phyloP scores from a whole-genome alignment of 2,329 filamentous ascomycete genomes.

The Cordyceps tenuipes region DNA sequence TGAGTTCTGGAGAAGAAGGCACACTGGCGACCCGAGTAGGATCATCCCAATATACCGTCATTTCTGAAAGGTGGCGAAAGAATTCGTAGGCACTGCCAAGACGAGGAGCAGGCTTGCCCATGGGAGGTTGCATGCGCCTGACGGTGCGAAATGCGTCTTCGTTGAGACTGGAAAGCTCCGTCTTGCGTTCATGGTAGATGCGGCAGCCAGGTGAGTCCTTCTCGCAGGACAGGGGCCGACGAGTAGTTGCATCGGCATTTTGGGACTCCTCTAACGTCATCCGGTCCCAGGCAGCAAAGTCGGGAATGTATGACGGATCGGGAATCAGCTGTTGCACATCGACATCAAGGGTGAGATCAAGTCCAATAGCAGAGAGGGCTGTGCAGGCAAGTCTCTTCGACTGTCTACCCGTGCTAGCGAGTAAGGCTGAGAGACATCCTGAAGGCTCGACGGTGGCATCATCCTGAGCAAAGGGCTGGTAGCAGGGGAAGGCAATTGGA shows the following conservation, averaged over 20 bases:
- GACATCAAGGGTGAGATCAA: conserved; percentile 45
- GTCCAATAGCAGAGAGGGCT: conserved; percentile 50
- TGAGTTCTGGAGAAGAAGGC: conserved; percentile 25
- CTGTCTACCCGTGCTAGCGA: conserved; percentile 47
- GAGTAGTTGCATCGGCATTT: conserved; percentile 39
- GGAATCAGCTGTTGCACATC: conserved; percentile 44
- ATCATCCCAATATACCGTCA: conserved; percentile 55
- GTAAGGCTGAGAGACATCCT: conserved; percentile 37
- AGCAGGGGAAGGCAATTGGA: conserved; percentile 42
- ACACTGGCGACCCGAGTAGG: conserved; percentile 33
- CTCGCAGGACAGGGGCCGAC: conserved; percentile 41
- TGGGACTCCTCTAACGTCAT: conserved; percentile 41
- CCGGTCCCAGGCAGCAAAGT: conserved; percentile 43
- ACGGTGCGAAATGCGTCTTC: conserved; percentile 53
- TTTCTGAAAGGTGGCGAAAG: conserved; percentile 52
- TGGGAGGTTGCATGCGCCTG: conserved; percentile 45
- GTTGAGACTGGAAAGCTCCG: conserved; percentile 48
- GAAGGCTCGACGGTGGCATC: conserved; percentile 21
- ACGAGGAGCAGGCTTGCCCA: conserved; percentile 44
- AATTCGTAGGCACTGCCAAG: conserved; percentile 59
- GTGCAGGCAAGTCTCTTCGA: conserved; percentile 26
- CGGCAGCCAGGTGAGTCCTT: conserved; percentile 48
- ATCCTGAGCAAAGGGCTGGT: conserved; percentile 29
- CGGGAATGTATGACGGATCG: conserved; percentile 43
- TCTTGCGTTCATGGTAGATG: conserved; percentile 49